These are phyloP conservation scores for Dittrichia graveolens DNA, from an alignment of 129 eudicot genomes.

Conservation along the genomic window DNA sequence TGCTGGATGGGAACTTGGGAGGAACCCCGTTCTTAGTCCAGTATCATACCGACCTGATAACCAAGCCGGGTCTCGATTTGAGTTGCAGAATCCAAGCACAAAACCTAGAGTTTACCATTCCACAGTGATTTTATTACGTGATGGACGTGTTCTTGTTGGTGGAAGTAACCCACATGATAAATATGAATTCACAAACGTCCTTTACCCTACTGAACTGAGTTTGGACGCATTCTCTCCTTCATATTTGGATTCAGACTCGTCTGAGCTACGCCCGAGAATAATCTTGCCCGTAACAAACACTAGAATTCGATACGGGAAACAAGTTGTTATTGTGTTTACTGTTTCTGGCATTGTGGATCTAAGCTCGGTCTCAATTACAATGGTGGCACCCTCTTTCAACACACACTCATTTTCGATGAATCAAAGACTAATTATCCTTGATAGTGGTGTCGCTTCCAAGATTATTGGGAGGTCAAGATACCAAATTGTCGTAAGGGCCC, in stretches of 20 bases:
- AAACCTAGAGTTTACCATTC: constrained; percentile 73
- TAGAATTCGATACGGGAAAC: constrained; percentile 39
- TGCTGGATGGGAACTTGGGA: constrained; percentile 65
- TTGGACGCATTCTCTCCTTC: constrained; percentile 78
- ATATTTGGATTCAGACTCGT: constrained; percentile 45
- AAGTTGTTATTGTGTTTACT: constrained; percentile 35
- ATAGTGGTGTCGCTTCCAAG: constrained; percentile 25
- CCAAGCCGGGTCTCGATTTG: constrained; percentile 40
- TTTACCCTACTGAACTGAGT: constrained; percentile 64
- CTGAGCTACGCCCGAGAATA: constrained; percentile 50
- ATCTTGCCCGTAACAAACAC: constrained; percentile 36
- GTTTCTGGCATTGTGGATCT: constrained; percentile 38
- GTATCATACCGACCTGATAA: constrained; percentile 48
- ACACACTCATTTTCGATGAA: constrained; percentile 82
- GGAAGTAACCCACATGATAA: constrained; percentile 64
- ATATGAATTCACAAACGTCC: constrained; percentile 56
- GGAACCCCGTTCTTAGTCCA: constrained; percentile 64
- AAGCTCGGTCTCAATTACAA: constrained; percentile 47
- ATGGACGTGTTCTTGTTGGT: constrained; percentile 67
- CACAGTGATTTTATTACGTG: constrained; percentile 47
- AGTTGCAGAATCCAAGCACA: constrained; percentile 46
- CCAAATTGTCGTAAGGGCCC: constrained; percentile 42
- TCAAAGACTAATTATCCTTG: constrained; percentile 59
- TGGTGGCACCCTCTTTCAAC: constrained; percentile 69
- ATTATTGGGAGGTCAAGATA: constrained; percentile 40